phyloP scores from a whole-genome alignment of 164 flowering plant species.

The Amborella trichopoda region DNA sequence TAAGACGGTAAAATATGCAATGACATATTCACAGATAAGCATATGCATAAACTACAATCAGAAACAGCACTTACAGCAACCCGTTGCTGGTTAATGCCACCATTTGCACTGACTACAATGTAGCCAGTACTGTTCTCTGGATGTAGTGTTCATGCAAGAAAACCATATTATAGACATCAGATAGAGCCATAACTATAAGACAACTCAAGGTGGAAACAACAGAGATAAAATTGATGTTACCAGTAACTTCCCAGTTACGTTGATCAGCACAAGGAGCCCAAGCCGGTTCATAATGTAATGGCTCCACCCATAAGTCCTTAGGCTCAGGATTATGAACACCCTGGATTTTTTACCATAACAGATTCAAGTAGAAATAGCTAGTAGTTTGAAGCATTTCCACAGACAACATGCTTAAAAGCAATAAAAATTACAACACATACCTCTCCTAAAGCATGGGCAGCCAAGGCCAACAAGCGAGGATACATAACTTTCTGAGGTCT shows the following conservation, averaged over 20 bases:
- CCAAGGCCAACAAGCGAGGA: conserved; percentile 71
- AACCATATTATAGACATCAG: background rate
- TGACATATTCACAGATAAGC: too few species aligned
- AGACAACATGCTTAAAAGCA: too few species aligned
- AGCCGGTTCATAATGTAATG: conserved; percentile 40
- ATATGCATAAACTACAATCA: background rate
- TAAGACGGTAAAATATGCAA: too few species aligned
- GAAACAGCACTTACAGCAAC: conserved; percentile 71
- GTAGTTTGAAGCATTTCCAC: too few species aligned
- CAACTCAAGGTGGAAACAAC: background rate
- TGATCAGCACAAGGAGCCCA: conserved; percentile 92
- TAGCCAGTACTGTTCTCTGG: conserved; percentile 77
- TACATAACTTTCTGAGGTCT: conserved; percentile 37
- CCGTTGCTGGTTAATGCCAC: conserved; percentile 97
- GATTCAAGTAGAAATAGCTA: too few species aligned
- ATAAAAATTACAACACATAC: conserved; percentile 21
- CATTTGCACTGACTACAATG: conserved; percentile 93
- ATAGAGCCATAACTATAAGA: background rate
- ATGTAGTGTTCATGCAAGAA: background rate
- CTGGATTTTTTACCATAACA: too few species aligned
- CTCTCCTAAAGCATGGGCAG: conserved; percentile 98
- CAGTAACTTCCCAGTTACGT: conserved; percentile 59
- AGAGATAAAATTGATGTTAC: conserved; percentile 19
- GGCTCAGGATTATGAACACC: conserved; percentile 75
- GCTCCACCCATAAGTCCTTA: conserved; percentile 87